phyloP scores from a whole-genome alignment of 352 stramenopile genomes.

The Peronosclerospora sorghi region DNA sequence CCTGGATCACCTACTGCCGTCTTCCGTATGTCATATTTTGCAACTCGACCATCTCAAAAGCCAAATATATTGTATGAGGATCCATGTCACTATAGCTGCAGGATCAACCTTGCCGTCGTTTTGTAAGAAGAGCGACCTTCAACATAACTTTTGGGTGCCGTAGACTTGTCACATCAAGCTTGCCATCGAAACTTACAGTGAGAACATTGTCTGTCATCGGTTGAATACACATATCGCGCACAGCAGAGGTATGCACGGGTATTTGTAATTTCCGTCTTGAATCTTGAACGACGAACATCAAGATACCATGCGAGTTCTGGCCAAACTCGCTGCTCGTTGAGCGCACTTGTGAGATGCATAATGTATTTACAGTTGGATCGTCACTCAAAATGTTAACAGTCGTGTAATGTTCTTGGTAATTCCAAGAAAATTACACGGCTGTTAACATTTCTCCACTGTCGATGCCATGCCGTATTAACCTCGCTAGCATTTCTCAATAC shows the following conservation, averaged over 20 bases:
- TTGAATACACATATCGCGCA: conserved; percentile 50
- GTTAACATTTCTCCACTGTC: too few relatives aligned
- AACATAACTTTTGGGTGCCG: conserved; percentile 27
- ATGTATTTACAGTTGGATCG: too few relatives aligned
- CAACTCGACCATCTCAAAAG: conserved; percentile 38
- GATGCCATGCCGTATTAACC: too few relatives aligned
- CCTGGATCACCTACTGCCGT: conserved; percentile 10
- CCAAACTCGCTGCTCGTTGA: too few relatives aligned
- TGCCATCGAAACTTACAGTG: conserved; percentile 51
- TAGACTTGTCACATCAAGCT: conserved; percentile 39
- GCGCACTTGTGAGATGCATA: too few relatives aligned
- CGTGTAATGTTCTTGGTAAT: too few relatives aligned
- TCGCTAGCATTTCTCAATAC: neutral
- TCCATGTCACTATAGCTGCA: conserved; percentile 32
- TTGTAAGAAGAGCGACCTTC: conserved; percentile 23
- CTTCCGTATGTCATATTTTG: conserved; percentile 43
- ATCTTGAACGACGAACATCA: conserved; percentile 35
- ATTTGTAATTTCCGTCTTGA: conserved; percentile 20
- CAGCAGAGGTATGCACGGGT: conserved; percentile 26
- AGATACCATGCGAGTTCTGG: conserved; percentile 21
- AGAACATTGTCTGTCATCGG: conserved; percentile 22
- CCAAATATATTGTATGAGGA: conserved; percentile 38
- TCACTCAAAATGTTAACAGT: too few relatives aligned
- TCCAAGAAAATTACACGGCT: too few relatives aligned
- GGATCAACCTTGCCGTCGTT: conserved; percentile 41